phyloP scores from a whole-genome alignment of 352 stramenopile species.

The Chrysophaeum taylorii region DNA sequence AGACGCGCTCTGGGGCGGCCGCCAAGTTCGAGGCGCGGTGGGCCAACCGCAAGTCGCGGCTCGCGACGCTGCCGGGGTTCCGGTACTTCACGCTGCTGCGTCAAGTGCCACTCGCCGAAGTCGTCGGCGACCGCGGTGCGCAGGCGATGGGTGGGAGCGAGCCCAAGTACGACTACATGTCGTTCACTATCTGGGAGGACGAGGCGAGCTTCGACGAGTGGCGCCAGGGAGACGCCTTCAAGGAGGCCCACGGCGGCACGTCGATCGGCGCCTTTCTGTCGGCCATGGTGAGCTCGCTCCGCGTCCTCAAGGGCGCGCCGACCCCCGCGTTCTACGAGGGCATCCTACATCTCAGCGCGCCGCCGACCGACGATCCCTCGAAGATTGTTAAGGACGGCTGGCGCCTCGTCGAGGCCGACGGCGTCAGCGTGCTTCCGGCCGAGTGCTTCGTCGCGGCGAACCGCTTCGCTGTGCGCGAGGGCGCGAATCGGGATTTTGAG shows the following conservation, averaged over 20 bases:
- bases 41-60: constrained; percentile 41
- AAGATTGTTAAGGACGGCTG: too few species aligned
- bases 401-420: constrained; percentile 2
- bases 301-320: background rate
- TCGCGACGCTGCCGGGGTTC: constrained; percentile 51
- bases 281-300: background rate
- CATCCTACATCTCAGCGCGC: background rate
- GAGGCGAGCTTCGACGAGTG: constrained; percentile 55
- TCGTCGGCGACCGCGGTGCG: background rate
- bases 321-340: background rate
- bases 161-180: constrained; percentile 56
- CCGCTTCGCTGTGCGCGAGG: background rate
- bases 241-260: constrained; percentile 57
- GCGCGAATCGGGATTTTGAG: constrained; percentile 35
- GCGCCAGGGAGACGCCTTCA: constrained; percentile 54
- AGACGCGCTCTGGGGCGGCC: constrained; percentile 7
- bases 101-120: constrained; percentile 36
- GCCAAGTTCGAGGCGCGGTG: constrained; percentile 55
- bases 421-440: background rate
- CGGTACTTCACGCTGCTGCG: constrained; percentile 56
- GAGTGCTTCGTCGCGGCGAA: constrained; percentile 10
- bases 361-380: background rate
- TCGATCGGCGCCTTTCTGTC: background rate
- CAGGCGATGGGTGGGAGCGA: constrained; percentile 16
- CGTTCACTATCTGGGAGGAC: constrained; percentile 53